Evolutionary conservation across 2,329 filamentous ascomycete genomes (phyloP).

Genomic region (Penicillium sp.): DNA sequence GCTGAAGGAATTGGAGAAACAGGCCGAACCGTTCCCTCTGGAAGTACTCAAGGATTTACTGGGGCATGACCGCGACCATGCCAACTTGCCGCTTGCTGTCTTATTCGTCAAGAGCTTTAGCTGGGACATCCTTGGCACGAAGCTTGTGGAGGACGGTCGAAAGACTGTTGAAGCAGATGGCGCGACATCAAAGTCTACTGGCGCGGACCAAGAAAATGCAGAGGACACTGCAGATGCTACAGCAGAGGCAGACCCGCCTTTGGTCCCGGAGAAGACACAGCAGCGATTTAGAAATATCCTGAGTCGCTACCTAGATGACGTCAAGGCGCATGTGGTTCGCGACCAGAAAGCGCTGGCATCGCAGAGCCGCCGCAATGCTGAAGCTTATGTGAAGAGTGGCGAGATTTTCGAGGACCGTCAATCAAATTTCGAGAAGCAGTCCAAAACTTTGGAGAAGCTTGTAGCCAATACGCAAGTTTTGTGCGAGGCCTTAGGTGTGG

Average conservation of each 20-base stretch:
- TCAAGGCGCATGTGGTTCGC: constrained; percentile 83
- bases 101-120: constrained; percentile 95
- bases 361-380: constrained; percentile 91
- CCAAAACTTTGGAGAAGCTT: constrained; percentile 89
- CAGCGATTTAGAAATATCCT: constrained; percentile 85
- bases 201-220: constrained; percentile 53
- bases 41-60: constrained; percentile 98
- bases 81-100: constrained; percentile 87
- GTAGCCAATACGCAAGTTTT: constrained; percentile 87
- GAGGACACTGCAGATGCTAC: constrained; percentile 49
- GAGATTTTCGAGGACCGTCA: constrained; percentile 98
- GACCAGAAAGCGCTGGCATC: constrained; percentile 86
- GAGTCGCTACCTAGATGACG: constrained; percentile 86
- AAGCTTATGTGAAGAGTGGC: constrained; percentile 97
- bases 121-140: constrained; percentile 91
- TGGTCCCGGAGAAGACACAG: constrained; percentile 76
- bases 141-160: constrained; percentile 72
- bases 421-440: constrained; percentile 89
- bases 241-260: constrained; percentile 67
- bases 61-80: constrained; percentile 88
- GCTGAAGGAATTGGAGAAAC: constrained; percentile 62
- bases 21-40: constrained; percentile 88
- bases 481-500: constrained; percentile 81
- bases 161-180: constrained; percentile 85
- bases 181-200: constrained; percentile 56